These are phyloP conservation scores for Rhizophora apiculata DNA, from an alignment of 345 rosid species.

Conservation along the genomic window DNA sequence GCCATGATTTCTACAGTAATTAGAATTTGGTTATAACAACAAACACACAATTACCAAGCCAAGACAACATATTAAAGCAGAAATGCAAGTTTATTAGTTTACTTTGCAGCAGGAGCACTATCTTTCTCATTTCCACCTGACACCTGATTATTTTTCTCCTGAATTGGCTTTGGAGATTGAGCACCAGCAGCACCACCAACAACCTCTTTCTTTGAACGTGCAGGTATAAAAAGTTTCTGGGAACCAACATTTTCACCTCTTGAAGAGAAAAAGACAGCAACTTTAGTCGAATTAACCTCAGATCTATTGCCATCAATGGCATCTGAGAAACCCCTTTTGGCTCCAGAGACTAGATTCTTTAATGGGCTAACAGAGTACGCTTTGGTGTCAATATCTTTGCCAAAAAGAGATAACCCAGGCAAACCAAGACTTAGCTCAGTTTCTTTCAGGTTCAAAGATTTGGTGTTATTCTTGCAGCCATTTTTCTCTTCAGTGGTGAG, in stretches of 20 bases:
- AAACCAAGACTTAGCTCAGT: constrained; percentile 70
- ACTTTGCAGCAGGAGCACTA: constrained; percentile 62
- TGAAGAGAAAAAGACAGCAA: constrained; percentile 38
- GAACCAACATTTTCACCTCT: constrained; percentile 30
- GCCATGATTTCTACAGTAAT: neutral
- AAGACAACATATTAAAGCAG: constrained; percentile 1
- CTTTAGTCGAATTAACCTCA: constrained; percentile 40
- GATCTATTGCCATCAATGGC: constrained; percentile 47
- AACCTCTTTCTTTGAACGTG: constrained; percentile 27
- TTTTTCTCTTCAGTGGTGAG: constrained; percentile 20
- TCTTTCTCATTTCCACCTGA: constrained; percentile 36
- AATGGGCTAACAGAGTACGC: constrained; percentile 28
- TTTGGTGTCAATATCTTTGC: constrained; percentile 45
- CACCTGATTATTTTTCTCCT: constrained; percentile 35
- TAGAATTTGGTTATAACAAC: neutral
- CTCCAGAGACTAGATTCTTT: constrained; percentile 50
- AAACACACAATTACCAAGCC: neutral
- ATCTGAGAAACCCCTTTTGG: constrained; percentile 66
- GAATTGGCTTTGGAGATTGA: constrained; percentile 32
- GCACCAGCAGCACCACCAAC: constrained; percentile 26
- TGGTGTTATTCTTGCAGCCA: constrained; percentile 11
- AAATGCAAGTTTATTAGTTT: constrained; percentile 14
- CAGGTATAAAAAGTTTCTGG: constrained; percentile 25
- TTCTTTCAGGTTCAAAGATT: constrained; percentile 46
- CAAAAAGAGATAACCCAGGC: constrained; percentile 53